Evolutionary conservation across 257 asterid genomes (phyloP), one percentile per base, ranked within the genome.

Genomic region (Fraxinus cuspidata): DNA sequence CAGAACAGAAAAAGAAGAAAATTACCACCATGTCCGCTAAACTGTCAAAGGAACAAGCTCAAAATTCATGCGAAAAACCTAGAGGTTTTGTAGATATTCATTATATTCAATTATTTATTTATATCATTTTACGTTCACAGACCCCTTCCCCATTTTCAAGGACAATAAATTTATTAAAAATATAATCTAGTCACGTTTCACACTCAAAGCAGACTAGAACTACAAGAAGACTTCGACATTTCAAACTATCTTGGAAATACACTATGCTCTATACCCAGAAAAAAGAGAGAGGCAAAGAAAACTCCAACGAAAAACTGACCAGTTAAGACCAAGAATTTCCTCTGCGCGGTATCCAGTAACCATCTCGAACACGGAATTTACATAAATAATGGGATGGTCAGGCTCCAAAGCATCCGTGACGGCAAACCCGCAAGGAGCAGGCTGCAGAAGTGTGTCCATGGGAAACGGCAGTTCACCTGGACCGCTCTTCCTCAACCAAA

Each of bases 401-500:
- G 89, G 88, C 74, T 88, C 91, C 21, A 88, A 47, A 64, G 88
- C 47, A 40, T 40, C 47, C 4, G 84, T 78, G 13, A 88, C 89
- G 64, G 82, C 89, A 80, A 88, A 88, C 64, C 89, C 91, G 76
- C 89, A 88, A 8, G 88, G 89, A 58, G 88, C 87, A 35, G 91
- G 91, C 63, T 85, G 86, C 42, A 87, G 74, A 27, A 88, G 80
- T 19, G 85, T 66, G 84, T 88, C 88, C 56, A 85, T 78, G 0
- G 88, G 84, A 32, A 88, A 85, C 67, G 91, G 89, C 81, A 88
- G 40, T 32, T 78, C 83, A 56, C 78, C 84, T 11, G 73, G 78
- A 53, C 86, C 81, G 60, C 63, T 38, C 25, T 76, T 69, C 25
- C 78, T 73, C 58, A 88, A 77, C 81, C 86, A 60, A 67, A 88